These are phyloP conservation scores for Alternaria rosae DNA, from an alignment of 2,329 filamentous ascomycete species.

Conservation along the genomic window DNA sequence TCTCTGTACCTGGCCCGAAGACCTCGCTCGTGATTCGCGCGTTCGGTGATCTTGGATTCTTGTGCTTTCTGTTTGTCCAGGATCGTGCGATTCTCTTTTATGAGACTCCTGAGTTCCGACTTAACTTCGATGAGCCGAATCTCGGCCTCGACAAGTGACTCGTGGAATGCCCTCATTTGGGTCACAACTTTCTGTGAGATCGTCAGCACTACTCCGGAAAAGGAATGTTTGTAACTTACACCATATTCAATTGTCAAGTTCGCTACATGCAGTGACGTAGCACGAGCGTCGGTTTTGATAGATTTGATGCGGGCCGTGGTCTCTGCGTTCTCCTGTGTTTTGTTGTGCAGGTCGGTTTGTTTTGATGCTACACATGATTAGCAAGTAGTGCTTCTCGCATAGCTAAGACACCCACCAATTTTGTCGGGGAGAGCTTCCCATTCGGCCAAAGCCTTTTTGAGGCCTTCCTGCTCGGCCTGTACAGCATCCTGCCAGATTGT, in stretches of 20 bases:
- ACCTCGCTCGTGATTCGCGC: conserved; percentile 21
- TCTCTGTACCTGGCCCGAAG: conserved; percentile 22
- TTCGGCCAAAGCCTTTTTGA: conserved; percentile 71
- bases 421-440: conserved; percentile 74
- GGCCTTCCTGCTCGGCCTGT: conserved; percentile 68
- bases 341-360: conserved; percentile 55
- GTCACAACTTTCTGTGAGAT: conserved; percentile 63
- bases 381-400: conserved; percentile 14
- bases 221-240: conserved; percentile 47
- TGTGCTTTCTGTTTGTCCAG: conserved; percentile 45
- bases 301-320: conserved; percentile 59
- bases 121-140: conserved; percentile 78
- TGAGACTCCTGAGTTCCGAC: conserved; percentile 79
- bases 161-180: conserved; percentile 67
- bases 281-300: conserved; percentile 53
- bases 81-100: conserved; percentile 63
- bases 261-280: conserved; percentile 50
- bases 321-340: conserved; percentile 51
- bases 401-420: conserved; percentile 63
- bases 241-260: conserved; percentile 61
- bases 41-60: conserved; percentile 19
- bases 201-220: background rate
- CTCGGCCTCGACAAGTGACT: conserved; percentile 72
- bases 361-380: conserved; percentile 49
- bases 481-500: conserved; percentile 45